Evolutionary conservation across 441 rosid species (phyloP), one percentile per base, ranked within the genome.

Genomic region (Gossypium laxum): DNA sequence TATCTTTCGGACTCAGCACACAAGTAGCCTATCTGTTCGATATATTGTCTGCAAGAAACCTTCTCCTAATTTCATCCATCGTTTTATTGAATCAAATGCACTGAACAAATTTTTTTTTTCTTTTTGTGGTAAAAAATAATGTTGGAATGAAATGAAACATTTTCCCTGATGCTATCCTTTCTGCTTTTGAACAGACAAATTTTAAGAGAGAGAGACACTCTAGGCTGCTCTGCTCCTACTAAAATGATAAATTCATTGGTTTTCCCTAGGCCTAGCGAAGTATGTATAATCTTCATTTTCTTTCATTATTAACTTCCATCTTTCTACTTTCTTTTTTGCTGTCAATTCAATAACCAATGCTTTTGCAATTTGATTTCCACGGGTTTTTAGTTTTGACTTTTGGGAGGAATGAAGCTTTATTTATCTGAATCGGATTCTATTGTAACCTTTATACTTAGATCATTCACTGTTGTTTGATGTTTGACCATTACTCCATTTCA

Each of bases 171-270:
- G 41, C 38, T 66, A n/a, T 45, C 0, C 21, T 28, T 45, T 45
- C 56, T 45, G 15, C 34, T 45, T 32, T 32, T 65, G 69, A 65
- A 22, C 70, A 50, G 70, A 26, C 43, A 26, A 47, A 67, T 50
- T 50, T 50, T 26, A 57, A 67, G 8, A 6, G 69, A 43, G 1
- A 32, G 8, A 51, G 56, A 51, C 21, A 54, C 11, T 19, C 11
- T 64, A 64, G 18, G 69, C 18, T 64, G 55, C 19, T 26, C 19
- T 45, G 52, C 52, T n/a, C 18, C 34, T 8, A 21, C 45, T 45
- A 24, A 47, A 66, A 67, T 67, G 70, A 67, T 48, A 50, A 50
- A 14, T 26, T 26, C 70, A 2, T 15, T 67, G 58, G 22, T 50
- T 47, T 30, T 7, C 3, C 59, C 47, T 28, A 67, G 58, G 58